Percentiles rank a stretch among this genome's conserved stretches.
Conservation (phyloP, 495 filamentous ascomycete genomes). For the Talaromyces ruber region DNA sequence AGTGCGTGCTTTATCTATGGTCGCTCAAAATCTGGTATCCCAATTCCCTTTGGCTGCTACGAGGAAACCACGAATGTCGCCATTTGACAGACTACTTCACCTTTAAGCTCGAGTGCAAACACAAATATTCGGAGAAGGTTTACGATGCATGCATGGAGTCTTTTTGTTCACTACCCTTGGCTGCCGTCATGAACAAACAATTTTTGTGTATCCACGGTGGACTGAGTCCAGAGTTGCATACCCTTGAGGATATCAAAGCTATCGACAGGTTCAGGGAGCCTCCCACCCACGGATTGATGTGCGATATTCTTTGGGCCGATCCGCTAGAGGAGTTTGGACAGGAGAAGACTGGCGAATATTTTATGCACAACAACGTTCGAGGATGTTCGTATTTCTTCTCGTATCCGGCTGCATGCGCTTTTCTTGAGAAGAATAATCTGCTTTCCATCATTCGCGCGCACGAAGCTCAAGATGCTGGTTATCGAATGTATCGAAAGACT, state of each 20-base stretch:
- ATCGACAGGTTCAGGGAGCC: constrained; percentile 98
- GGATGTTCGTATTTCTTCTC: constrained; percentile 99
- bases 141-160: constrained; percentile 99
- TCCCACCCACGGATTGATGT: constrained; percentile 96
- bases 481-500: constrained; percentile 98
- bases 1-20: constrained; percentile 97
- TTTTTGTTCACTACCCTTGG: constrained; percentile 89
- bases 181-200: constrained; percentile 99
- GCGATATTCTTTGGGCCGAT: constrained; percentile 97
- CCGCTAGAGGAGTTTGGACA: constrained; percentile 98
- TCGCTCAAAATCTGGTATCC: constrained; percentile 99
- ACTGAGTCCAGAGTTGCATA: constrained; percentile 90
- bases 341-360: constrained; percentile 95
- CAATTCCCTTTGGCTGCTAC: constrained; percentile 90
- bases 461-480: constrained; percentile 96
- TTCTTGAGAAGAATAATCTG: constrained; percentile 97
- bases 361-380: constrained; percentile 95
- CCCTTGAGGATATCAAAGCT: constrained; percentile 86
- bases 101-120: constrained; percentile 98
- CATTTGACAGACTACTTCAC: constrained; percentile 99
- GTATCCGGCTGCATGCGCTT: constrained; percentile 95
- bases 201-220: constrained; percentile 98
- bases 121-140: constrained; percentile 94
- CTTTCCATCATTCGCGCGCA: constrained; percentile 98
- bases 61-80: constrained; percentile 96